Base-by-base conservation (phyloP, 352 stramenopile species). In the Phytopythium vexans region DNA sequence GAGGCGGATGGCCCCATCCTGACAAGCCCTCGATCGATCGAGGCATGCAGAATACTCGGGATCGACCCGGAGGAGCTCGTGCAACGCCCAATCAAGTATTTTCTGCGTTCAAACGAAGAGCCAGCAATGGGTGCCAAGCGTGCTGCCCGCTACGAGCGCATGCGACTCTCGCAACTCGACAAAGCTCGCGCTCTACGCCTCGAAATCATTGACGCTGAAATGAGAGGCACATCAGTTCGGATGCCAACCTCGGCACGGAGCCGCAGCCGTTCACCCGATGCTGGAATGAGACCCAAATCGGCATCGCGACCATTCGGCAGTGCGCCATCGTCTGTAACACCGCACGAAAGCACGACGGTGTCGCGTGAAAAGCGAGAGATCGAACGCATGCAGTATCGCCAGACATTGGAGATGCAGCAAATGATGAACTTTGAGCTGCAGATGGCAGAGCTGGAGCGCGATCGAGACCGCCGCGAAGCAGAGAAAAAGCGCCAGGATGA, bases 1-100 rank as follows among this genome's bases (percentile, higher is more conserved):
- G 69, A 59, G 39, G 35, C 52, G 0, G 56, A 52, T 3, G 47
- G 64, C 21, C 66, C 71, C 10, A 74, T 90, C 9, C 31, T 93
- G 8, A 86, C 59, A 7, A 93, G 82, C 31, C 82, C 82, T 9
- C 76, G 77, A 16, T 91, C 82, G 0, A 62, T 93, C 11, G 78
- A 86, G 69, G 81, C 81, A 1, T 94, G 83, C 54, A 64, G 70
- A 1, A 89, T 90, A 75, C 62, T 92, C 0, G 83, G 83, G 39
- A 52, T 94, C 4, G 80, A 89, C 37, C 73, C 77, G 0, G 62
- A 83, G 1, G 79, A 92, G 34, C 69, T 94, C 7, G 46, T 92
- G 27, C 69, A 68, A 38, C 70, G 76, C 32, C 58, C 81, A 27
- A 44, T 82, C 11, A 69, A 80, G 40, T 87, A 74, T 45, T 94